Evolutionary conservation across 306 rosid species (phyloP).

Genomic region (Vachellia pachyceras): DNA sequence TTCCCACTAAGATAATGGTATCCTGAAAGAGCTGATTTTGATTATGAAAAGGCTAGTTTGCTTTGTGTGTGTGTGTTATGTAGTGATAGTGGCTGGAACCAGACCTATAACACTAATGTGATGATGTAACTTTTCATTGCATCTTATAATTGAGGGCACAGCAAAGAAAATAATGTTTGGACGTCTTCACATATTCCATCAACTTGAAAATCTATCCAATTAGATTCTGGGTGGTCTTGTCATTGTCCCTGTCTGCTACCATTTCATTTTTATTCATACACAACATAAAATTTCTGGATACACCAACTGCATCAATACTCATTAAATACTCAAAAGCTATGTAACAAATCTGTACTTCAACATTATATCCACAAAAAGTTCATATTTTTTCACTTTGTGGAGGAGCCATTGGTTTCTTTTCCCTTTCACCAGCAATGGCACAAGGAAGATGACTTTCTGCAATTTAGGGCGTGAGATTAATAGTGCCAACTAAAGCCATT

Average conservation of each 20-base stretch:
- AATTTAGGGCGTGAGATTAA: not conserved
- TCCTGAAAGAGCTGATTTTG: not conserved
- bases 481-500: not conserved
- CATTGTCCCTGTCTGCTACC: not conserved
- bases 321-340: not conserved
- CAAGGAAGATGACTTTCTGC: not conserved
- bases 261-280: not conserved
- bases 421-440: not conserved
- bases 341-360: not conserved
- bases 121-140: not conserved
- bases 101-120: not conserved
- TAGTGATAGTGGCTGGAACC: not conserved
- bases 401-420: too few species aligned
- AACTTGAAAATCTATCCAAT: slow-evolving; percentile 39
- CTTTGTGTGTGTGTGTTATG: not conserved
- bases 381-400: not conserved
- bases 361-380: not conserved
- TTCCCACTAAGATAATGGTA: slow-evolving; percentile 1
- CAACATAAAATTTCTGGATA: not conserved
- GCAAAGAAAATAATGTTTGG: slow-evolving; percentile 15
- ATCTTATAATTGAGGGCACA: slow-evolving; percentile 30
- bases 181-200: slow-evolving; percentile 28
- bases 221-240: slow-evolving; percentile 16
- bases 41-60: slow-evolving; percentile 1
- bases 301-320: not conserved